Percentiles rank a stretch among this genome's conserved stretches.
phyloP scores from a whole-genome alignment of 257 asterid species.

The Ballota nigra region DNA sequence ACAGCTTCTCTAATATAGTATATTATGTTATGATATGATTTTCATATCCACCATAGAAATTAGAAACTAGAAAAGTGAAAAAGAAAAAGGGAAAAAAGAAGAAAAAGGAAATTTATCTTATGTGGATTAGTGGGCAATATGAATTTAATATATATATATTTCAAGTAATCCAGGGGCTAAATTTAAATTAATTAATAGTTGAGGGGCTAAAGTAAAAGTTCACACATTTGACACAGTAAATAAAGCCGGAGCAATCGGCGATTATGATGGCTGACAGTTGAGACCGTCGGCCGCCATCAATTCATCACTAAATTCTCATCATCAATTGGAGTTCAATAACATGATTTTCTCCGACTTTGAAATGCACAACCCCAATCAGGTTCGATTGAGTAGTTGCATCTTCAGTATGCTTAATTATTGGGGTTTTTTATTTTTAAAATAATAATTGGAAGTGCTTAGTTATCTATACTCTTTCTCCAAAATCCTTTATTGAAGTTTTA shows the following conservation, averaged over 20 bases:
- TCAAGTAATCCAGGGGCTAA: not conserved
- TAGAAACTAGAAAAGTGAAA: too few species aligned
- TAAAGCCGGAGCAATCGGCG: constrained; percentile 24
- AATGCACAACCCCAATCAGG: constrained; percentile 22
- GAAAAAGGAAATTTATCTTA: too few species aligned
- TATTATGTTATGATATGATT: too few species aligned
- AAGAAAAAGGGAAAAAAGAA: too few species aligned
- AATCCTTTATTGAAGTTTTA: not conserved
- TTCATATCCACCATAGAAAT: too few species aligned
- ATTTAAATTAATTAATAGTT: not conserved
- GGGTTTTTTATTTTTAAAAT: too few species aligned
- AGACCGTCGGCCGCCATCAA: constrained; percentile 28
- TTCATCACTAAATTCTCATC: not conserved
- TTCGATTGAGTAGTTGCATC: constrained; percentile 3
- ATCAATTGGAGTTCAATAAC: not conserved
- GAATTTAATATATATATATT: too few species aligned
- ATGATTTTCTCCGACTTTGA: constrained; percentile 26
- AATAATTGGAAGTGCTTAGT: not conserved
- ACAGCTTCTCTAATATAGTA: too few species aligned
- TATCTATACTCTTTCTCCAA: not conserved
- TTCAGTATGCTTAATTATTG: not conserved
- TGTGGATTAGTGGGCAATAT: too few species aligned
- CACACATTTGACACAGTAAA: not conserved
- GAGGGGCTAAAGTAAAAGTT: not conserved
- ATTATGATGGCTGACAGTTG: constrained; percentile 6